A percentile compares a stretch with the other conserved stretches of the same genome.
phyloP scores from a whole-genome alignment of 202 grass and related monocot species.

The Cymbopogon flexuosus region DNA sequence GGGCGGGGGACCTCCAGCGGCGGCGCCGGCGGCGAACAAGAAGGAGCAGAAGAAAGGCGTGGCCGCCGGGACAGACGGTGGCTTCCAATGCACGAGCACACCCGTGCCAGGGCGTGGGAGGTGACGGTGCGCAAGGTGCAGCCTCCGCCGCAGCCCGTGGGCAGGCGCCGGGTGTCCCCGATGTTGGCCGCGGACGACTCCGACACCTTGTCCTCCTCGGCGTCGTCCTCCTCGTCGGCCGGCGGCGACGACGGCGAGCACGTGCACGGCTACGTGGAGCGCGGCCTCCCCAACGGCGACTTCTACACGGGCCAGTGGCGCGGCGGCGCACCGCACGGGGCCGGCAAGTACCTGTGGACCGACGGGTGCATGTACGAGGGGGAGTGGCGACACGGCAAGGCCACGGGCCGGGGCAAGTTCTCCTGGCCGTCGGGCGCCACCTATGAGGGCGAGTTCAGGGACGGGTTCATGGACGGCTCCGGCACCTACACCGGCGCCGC shows the following conservation, averaged over 20 bases:
- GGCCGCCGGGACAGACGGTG: slow-evolving; percentile 18
- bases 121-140: slow-evolving; percentile 46
- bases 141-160: slow-evolving; percentile 39
- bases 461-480: slow-evolving; percentile 86
- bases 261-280: slow-evolving; percentile 45
- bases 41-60: not conserved
- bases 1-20: not conserved
- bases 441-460: slow-evolving; percentile 90
- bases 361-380: slow-evolving; percentile 99
- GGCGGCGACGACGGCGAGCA: slow-evolving; percentile 25
- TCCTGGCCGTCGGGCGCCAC: slow-evolving; percentile 93
- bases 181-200: slow-evolving; percentile 63
- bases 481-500: slow-evolving; percentile 83
- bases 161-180: slow-evolving; percentile 50
- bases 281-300: slow-evolving; percentile 71
- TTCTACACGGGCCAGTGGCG: slow-evolving; percentile 92
- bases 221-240: slow-evolving; percentile 36
- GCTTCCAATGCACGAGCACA: slow-evolving; percentile 73
- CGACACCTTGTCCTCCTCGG: slow-evolving; percentile 44
- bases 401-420: slow-evolving; percentile 75
- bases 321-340: slow-evolving; percentile 62
- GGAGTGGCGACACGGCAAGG: slow-evolving; percentile 79
- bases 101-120: slow-evolving; percentile 65
- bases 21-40: not conserved
- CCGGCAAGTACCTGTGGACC: slow-evolving; percentile 90